Conservation (phyloP, 169 alveolate species). For the Plasmodium vinckei region DNA sequence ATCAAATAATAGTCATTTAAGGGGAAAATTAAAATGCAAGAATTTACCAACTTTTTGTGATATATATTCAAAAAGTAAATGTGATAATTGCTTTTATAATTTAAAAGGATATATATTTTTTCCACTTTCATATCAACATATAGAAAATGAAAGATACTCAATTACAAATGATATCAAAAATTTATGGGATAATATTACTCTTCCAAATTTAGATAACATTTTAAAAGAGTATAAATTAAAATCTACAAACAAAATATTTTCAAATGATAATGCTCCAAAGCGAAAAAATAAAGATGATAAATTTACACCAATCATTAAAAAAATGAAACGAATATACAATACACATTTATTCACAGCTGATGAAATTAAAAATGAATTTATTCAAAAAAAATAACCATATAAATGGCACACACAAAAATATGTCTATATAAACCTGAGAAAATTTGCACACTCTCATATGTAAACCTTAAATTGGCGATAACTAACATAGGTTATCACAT, state of each 20-base stretch:
- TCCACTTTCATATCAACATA: conserved; percentile 78
- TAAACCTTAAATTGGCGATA: neutral
- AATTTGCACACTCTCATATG: neutral
- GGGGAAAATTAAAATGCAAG: conserved; percentile 80
- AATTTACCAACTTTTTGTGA: conserved; percentile 77
- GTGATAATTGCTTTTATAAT: conserved; percentile 79
- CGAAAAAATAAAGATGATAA: conserved; percentile 72
- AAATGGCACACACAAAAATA: neutral
- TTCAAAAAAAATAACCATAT: conserved; percentile 10
- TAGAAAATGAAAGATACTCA: conserved; percentile 77
- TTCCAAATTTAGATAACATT: conserved; percentile 42
- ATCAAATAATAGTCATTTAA: conserved; percentile 77
- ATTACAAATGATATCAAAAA: conserved; percentile 79
- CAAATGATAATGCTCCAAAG: conserved; percentile 49
- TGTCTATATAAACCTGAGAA: too few species aligned
- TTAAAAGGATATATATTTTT: conserved; percentile 75
- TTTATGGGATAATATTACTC: conserved; percentile 80
- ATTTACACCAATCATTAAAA: conserved; percentile 72
- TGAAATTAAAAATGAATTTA: conserved; percentile 78
- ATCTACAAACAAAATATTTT: conserved; percentile 61
- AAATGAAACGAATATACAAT: conserved; percentile 81
- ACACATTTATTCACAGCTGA: conserved; percentile 85
- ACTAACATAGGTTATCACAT: too few species aligned
- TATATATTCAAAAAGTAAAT: conserved; percentile 77
- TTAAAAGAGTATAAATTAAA: conserved; percentile 73